A percentile compares a stretch with the other conserved stretches of the same genome.
These are phyloP conservation scores for Miamiensis avidus DNA, from an alignment of 169 alveolate species.

Conservation along the genomic window DNA sequence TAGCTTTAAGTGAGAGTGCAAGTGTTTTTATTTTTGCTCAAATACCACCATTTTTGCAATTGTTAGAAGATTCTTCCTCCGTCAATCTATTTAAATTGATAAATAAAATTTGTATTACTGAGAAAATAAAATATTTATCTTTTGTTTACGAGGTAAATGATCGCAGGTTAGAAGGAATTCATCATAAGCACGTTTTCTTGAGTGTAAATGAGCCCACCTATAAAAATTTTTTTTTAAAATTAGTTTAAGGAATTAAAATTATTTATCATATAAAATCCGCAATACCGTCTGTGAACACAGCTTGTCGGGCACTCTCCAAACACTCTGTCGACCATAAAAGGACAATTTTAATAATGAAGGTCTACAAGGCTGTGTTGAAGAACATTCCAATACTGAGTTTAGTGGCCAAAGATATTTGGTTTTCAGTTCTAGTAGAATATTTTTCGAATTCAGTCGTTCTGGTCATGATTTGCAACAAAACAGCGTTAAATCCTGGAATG, in stretches of 20 bases:
- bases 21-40: too few species aligned
- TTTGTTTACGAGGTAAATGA: neutral
- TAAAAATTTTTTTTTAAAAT: too few species aligned
- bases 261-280: too few species aligned
- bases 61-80: too few species aligned
- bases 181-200: too few species aligned
- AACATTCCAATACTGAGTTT: neutral
- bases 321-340: neutral
- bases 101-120: too few species aligned
- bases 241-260: too few species aligned
- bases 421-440: neutral
- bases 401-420: neutral
- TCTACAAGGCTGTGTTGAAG: neutral
- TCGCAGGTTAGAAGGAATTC: neutral
- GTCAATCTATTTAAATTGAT: too few species aligned
- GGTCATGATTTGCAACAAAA: too few species aligned
- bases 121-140: neutral
- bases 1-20: neutral
- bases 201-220: neutral
- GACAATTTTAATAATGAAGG: neutral
- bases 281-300: neutral
- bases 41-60: too few species aligned
- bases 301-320: neutral
- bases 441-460: neutral
- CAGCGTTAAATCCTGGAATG: too few species aligned